Conservation (phyloP, 768 basidiomycete genomes). For the Phylloporus sp. region DNA sequence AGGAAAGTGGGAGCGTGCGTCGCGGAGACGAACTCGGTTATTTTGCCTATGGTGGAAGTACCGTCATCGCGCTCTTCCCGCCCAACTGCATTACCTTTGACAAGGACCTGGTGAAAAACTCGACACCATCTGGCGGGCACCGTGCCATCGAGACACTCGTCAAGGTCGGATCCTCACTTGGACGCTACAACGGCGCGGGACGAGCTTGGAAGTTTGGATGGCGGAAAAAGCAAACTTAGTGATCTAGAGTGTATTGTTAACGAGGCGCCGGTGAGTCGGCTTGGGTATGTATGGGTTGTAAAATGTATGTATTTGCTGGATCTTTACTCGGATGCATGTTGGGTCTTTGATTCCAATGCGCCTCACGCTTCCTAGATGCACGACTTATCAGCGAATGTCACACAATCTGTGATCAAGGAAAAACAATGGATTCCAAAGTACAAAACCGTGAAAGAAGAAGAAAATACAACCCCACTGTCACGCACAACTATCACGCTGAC, state of each 20-base stretch:
- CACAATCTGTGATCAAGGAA: not conserved
- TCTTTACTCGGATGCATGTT: not conserved
- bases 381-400: too few species aligned
- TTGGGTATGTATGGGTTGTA: not conserved
- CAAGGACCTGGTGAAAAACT: constrained; percentile 54
- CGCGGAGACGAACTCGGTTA: too few species aligned
- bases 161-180: constrained; percentile 37
- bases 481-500: not conserved
- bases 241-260: not conserved
- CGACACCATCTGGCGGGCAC: constrained; percentile 27
- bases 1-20: constrained; percentile 46
- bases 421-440: too few species aligned
- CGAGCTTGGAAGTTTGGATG: not conserved
- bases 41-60: constrained; percentile 80
- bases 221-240: not conserved
- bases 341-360: too few species aligned
- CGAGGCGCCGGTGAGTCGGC: not conserved
- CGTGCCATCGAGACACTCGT: constrained; percentile 61
- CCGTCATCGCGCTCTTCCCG: constrained; percentile 60
- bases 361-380: too few species aligned
- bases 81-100: constrained; percentile 52
- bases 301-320: too few species aligned
- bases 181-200: constrained; percentile 19
- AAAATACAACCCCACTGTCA: too few species aligned
- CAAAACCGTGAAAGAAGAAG: too few species aligned